Evolutionary conservation across 1,284 basidiomycete genomes (phyloP).

Genomic region (Salmacisia buchloeana): DNA sequence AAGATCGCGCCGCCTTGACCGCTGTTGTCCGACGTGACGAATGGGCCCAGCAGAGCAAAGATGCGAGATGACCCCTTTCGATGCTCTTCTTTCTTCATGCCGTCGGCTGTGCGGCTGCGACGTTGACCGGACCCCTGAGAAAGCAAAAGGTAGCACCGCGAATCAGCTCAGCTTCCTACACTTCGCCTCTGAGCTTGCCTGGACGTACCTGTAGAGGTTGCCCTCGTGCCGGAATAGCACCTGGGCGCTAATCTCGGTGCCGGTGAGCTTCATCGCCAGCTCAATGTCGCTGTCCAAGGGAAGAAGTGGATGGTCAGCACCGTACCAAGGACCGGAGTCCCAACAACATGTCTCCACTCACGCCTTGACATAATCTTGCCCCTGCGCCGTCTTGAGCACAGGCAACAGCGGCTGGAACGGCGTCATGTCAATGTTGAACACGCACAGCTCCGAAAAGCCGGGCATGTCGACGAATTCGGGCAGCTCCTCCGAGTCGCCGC

Average conservation of each 20-base stretch:
- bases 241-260: conserved; percentile 15
- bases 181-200: not conserved
- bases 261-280: conserved; percentile 14
- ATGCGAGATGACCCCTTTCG: too few species aligned
- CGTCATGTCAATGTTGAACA: conserved; percentile 18
- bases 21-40: too few species aligned
- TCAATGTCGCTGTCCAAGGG: conserved; percentile 5
- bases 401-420: conserved; percentile 16
- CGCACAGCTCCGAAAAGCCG: conserved; percentile 16
- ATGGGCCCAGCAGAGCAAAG: too few species aligned
- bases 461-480: conserved; percentile 18
- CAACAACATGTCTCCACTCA: not conserved
- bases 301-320: not conserved
- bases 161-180: not conserved
- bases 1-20: too few species aligned
- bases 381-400: conserved; percentile 11
- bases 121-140: conserved; percentile 14
- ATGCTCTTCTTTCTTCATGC: too few species aligned
- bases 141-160: not conserved
- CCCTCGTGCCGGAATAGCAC: conserved; percentile 13
- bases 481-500: conserved; percentile 12
- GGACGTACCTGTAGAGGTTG: conserved; percentile 7
- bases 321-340: not conserved
- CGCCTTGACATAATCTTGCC: conserved; percentile 14
- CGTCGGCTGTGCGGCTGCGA: conserved; percentile 12